Percentiles rank a stretch among this genome's conserved stretches.
Evolutionary conservation across 208 protist species (phyloP).

Genomic region (Acanthamoeba lenticulata): DNA sequence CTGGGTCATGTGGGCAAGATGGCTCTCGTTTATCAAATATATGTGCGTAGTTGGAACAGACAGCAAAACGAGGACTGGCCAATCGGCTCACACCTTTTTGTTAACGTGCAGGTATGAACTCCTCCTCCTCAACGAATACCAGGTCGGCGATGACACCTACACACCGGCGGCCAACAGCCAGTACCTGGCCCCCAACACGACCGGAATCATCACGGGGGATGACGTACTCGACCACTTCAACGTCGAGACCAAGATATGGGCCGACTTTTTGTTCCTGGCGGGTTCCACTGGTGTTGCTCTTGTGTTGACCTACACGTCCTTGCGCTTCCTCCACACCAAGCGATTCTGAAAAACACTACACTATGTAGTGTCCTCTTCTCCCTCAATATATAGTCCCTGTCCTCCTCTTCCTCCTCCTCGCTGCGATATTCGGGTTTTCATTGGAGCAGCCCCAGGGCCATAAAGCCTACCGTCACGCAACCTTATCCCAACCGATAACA

Average conservation of each 20-base stretch:
- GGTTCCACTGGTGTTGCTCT: neutral
- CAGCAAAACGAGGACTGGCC: too few species aligned
- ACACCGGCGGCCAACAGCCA: neutral
- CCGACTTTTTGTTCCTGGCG: constrained; percentile 35
- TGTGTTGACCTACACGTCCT: neutral
- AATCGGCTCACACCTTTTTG: too few species aligned
- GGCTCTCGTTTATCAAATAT: constrained; percentile 15
- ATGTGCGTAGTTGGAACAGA: too few species aligned
- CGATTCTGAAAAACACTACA: too few species aligned
- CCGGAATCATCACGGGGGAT: neutral
- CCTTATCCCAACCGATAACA: too few species aligned
- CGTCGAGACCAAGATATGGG: constrained; percentile 66
- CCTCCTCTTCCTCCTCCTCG: too few species aligned
- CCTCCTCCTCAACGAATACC: neutral
- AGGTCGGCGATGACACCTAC: neutral
- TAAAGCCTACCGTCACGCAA: too few species aligned
- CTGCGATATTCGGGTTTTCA: too few species aligned
- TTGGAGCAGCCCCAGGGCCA: too few species aligned
- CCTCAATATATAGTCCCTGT: too few species aligned
- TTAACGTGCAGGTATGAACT: neutral
- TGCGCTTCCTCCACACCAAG: constrained; percentile 52
- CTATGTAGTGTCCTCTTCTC: too few species aligned
- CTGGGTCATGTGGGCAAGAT: neutral
- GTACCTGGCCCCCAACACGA: neutral
- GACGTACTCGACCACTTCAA: neutral